These are phyloP conservation scores for Pyrrhoderma noxium DNA, from an alignment of 1,284 basidiomycete species.

Conservation along the genomic window DNA sequence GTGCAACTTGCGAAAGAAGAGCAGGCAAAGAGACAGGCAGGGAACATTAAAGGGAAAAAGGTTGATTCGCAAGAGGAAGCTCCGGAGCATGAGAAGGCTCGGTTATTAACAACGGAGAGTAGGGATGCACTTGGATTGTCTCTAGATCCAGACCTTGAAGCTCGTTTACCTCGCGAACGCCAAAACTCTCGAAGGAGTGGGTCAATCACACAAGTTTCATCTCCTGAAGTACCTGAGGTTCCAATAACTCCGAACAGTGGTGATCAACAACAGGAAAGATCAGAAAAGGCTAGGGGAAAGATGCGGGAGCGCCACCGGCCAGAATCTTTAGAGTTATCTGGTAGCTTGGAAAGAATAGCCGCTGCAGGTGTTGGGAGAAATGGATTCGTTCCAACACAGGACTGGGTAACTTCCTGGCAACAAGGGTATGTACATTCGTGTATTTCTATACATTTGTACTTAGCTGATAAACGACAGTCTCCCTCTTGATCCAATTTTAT, in stretches of 20 bases:
- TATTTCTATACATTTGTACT: neutral
- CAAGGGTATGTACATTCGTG: slow-evolving; percentile 52
- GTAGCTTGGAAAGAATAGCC: slow-evolving; percentile 56
- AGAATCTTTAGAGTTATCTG: slow-evolving; percentile 49
- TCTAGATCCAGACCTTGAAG: slow-evolving; percentile 18
- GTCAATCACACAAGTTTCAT: neutral
- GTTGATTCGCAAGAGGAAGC: slow-evolving; percentile 28
- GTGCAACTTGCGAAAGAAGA: slow-evolving; percentile 68
- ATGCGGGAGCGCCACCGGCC: slow-evolving; percentile 61
- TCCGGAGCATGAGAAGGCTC: slow-evolving; percentile 45
- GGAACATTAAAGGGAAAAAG: slow-evolving; percentile 31
- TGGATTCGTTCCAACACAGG: slow-evolving; percentile 88
- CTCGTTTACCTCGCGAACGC: slow-evolving; percentile 14
- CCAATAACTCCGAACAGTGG: slow-evolving; percentile 39
- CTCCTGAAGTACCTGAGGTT: slow-evolving; percentile 23
- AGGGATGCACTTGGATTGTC: slow-evolving; percentile 20
- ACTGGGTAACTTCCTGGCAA: slow-evolving; percentile 91
- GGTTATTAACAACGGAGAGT: slow-evolving; percentile 44
- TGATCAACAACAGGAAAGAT: slow-evolving; percentile 29
- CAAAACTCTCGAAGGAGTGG: slow-evolving; percentile 5
- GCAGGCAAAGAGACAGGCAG: slow-evolving; percentile 33
- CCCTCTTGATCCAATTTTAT: slow-evolving; percentile 78
- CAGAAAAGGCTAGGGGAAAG: slow-evolving; percentile 85
- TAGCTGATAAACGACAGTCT: slow-evolving; percentile 39
- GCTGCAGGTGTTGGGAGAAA: slow-evolving; percentile 70